Base-by-base conservation (phyloP, 208 protist species). In the Plasmodiophora brassicae region DNA sequence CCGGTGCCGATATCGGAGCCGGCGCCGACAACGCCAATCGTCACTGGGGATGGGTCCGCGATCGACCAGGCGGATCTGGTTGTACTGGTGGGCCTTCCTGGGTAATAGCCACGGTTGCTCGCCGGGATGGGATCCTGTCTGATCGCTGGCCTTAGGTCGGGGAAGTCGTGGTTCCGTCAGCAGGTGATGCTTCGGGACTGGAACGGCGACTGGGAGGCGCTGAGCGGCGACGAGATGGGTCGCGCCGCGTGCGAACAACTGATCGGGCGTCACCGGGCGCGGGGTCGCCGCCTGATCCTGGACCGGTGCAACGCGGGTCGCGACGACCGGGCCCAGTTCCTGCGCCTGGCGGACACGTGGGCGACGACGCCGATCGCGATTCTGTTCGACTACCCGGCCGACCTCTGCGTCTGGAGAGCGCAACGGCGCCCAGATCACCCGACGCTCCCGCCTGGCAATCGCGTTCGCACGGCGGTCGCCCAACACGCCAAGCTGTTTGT, bases 391-490 rank as follows among this genome's bases (percentile, higher is more conserved):
- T 28, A 10, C n/a, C 10, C 22, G 14, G 36, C 32, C 0, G 46
- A 0, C 28, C n/a, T 45, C 36, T 87, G 85, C 85, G 25, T 1
- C 35, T 0, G 8, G 25, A 36, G 85, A 1, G 85, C 41, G 0
- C 57, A 50, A 25, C 38, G 14, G 28, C 50, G 85, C 20, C 36
- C 54, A 0, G 85, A 83, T 44, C 85, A 88, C n/a, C 85, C 85
- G 43, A 83, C 53, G 1, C 71, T 88, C 57, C 20, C n/a, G 5
- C 83, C 46, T 25, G 85, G 85, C 20, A n/a, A n/a, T n/a, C 39
- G 20, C 0, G 85, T 50, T 0, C 38, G 57, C 10, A 0, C 54
- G 8, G 85, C 57, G 0, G 85, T 88, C 25, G 38, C 10, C 41
- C 0, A 10, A 0, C 46, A 83, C 39, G 50, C 85, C 14, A 46